phyloP scores from a whole-genome alignment of 768 basidiomycete species.

The Plicaturopsis crispa region DNA sequence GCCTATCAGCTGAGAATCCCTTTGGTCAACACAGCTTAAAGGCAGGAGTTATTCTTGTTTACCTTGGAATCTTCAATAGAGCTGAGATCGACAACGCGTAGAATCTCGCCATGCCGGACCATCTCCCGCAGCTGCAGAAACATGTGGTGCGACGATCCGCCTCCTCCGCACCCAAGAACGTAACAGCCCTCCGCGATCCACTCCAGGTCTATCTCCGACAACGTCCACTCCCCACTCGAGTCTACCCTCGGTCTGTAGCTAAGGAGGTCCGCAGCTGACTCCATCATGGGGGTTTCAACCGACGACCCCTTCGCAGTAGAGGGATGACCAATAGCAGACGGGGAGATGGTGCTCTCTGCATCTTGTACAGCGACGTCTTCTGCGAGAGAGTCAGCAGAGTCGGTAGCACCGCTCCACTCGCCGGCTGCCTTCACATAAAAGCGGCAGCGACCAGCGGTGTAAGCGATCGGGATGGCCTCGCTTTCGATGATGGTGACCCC shows the following conservation, averaged over 20 bases:
- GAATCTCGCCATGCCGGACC: constrained; percentile 36
- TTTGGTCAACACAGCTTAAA: too few relatives aligned
- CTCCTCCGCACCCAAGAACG: constrained; percentile 56
- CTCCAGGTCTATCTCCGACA: constrained; percentile 41
- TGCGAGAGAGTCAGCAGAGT: too few relatives aligned
- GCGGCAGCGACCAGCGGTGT: constrained; percentile 43
- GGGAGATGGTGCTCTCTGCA: too few relatives aligned
- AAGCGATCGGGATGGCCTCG: constrained; percentile 43
- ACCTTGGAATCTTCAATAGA: too few relatives aligned
- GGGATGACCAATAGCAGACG: too few relatives aligned
- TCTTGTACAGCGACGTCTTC: too few relatives aligned
- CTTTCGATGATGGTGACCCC: constrained; percentile 48
- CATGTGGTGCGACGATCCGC: constrained; percentile 47
- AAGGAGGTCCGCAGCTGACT: constrained; percentile 17
- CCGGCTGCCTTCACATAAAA: constrained; percentile 59
- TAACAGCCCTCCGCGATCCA: constrained; percentile 61
- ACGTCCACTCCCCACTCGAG: constrained; percentile 31
- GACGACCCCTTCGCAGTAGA: too few relatives aligned
- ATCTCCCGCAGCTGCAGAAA: constrained; percentile 46
- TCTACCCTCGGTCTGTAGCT: constrained; percentile 32
- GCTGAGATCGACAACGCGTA: constrained; percentile 38
- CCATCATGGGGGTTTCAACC: constrained; percentile 12
- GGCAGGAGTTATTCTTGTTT: too few relatives aligned
- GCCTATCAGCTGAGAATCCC: too few relatives aligned
- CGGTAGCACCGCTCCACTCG: constrained; percentile 26